Conservation (phyloP, 164 flowering plant species). For the Chloranthus sessilifolius region DNA sequence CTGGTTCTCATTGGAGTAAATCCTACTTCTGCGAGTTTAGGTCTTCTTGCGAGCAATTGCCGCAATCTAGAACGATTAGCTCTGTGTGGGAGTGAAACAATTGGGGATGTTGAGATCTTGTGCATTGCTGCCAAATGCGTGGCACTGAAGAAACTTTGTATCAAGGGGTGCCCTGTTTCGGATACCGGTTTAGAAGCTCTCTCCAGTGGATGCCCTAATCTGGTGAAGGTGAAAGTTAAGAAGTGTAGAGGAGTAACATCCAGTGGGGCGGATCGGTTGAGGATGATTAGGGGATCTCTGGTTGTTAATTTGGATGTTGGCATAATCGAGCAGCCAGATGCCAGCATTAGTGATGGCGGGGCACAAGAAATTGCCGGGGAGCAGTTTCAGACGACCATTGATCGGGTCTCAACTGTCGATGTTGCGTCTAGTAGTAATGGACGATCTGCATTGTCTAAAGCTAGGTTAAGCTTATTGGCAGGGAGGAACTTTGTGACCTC, state of each 20-base stretch:
- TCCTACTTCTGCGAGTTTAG: constrained; percentile 57
- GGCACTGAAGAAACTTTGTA: constrained; percentile 82
- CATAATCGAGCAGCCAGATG: constrained; percentile 42
- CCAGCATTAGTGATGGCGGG: constrained; percentile 49
- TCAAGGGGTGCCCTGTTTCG: constrained; percentile 82
- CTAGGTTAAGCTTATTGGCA: constrained; percentile 46
- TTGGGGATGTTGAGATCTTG: constrained; percentile 74
- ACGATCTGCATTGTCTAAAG: constrained; percentile 43
- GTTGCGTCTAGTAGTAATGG: constrained; percentile 34
- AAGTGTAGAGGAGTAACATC: constrained; percentile 74
- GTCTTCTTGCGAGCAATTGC: constrained; percentile 60
- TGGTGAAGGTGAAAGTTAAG: constrained; percentile 93
- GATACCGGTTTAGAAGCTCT: constrained; percentile 69
- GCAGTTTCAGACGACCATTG: constrained; percentile 16
- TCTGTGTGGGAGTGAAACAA: constrained; percentile 71
- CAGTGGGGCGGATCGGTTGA: constrained; percentile 60
- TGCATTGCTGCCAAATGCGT: constrained; percentile 70
- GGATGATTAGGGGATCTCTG: constrained; percentile 43
- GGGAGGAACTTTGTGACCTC: constrained; percentile 54
- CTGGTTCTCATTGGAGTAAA: constrained; percentile 81
- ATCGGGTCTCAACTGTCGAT: constrained; percentile 12
- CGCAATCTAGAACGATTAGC: constrained; percentile 72
- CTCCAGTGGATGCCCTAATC: constrained; percentile 83
- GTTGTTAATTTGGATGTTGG: constrained; percentile 56
- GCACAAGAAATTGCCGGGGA: constrained; percentile 34